Evolutionary conservation across 352 stramenopile species (phyloP).

Genomic region (Phytophthora constricta): DNA sequence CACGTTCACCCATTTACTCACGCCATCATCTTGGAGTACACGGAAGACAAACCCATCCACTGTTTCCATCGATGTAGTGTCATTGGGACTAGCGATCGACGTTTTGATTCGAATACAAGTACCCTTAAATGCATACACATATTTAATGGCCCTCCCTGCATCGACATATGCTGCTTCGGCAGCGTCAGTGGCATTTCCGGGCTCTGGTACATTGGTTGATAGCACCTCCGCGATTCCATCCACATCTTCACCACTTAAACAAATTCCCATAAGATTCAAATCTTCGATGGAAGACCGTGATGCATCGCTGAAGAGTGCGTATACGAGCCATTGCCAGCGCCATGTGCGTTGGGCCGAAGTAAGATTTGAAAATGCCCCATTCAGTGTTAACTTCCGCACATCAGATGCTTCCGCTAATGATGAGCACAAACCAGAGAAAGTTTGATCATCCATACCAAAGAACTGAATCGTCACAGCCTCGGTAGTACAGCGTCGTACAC

Average conservation of each 20-base stretch:
- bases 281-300: conserved; percentile 39
- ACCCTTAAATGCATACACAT: conserved; percentile 19
- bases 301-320: conserved; percentile 30
- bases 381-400: conserved; percentile 28
- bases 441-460: conserved; percentile 35
- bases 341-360: conserved; percentile 24
- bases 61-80: conserved; percentile 24
- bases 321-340: conserved; percentile 39
- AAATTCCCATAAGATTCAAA: conserved; percentile 29
- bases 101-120: conserved; percentile 22
- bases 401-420: conserved; percentile 22
- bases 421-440: conserved; percentile 28
- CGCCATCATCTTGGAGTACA: conserved; percentile 28
- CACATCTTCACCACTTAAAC: conserved; percentile 24
- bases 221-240: conserved; percentile 30
- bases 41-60: conserved; percentile 26
- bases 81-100: conserved; percentile 21
- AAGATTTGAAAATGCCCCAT: conserved; percentile 26
- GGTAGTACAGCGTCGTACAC: conserved; percentile 17
- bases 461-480: conserved; percentile 38
- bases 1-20: conserved; percentile 37
- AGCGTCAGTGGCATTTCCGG: conserved; percentile 3
- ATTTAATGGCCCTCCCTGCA: conserved; percentile 7
- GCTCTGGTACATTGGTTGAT: conserved; percentile 25
- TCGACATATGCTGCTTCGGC: conserved; percentile 20